A percentile compares a stretch with the other conserved stretches of the same genome.
phyloP scores from a whole-genome alignment of 768 basidiomycete species.

The Hygrophorus pudorinus region DNA sequence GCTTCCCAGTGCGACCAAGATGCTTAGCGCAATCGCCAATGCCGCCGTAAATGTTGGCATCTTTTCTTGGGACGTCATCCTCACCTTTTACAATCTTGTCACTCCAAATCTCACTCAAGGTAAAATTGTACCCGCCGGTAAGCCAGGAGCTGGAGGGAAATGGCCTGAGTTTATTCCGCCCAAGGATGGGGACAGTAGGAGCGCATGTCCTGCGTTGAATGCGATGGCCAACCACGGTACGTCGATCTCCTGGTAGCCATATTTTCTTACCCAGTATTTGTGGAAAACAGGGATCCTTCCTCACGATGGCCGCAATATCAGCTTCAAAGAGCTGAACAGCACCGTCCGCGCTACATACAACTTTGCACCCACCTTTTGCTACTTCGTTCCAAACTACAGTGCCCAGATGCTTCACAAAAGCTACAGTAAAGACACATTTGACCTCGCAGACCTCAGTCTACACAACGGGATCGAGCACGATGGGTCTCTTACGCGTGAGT shows the following conservation, averaged over 20 bases:
- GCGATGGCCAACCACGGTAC: slow-evolving; percentile 78
- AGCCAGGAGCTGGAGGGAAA: slow-evolving; percentile 45
- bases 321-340: slow-evolving; percentile 39
- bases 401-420: slow-evolving; percentile 47
- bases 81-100: slow-evolving; percentile 43
- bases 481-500: slow-evolving; percentile 49
- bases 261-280: slow-evolving; percentile 12
- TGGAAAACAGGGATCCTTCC: slow-evolving; percentile 45
- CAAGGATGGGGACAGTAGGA: slow-evolving; percentile 54
- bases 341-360: slow-evolving; percentile 53
- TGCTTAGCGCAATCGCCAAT: slow-evolving; percentile 2
- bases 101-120: slow-evolving; percentile 40
- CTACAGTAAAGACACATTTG: slow-evolving; percentile 50
- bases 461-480: slow-evolving; percentile 76
- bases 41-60: background rate
- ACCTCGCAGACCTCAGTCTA: slow-evolving; percentile 55
- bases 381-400: slow-evolving; percentile 51
- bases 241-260: slow-evolving; percentile 4
- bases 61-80: slow-evolving; percentile 37
- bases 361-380: slow-evolving; percentile 58
- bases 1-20: background rate
- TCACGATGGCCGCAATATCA: slow-evolving; percentile 57
- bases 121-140: slow-evolving; percentile 43
- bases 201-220: slow-evolving; percentile 68
- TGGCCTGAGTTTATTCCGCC: slow-evolving; percentile 64